phyloP scores from a whole-genome alignment of 257 asterid genomes.

The Gentiana macrophylla region DNA sequence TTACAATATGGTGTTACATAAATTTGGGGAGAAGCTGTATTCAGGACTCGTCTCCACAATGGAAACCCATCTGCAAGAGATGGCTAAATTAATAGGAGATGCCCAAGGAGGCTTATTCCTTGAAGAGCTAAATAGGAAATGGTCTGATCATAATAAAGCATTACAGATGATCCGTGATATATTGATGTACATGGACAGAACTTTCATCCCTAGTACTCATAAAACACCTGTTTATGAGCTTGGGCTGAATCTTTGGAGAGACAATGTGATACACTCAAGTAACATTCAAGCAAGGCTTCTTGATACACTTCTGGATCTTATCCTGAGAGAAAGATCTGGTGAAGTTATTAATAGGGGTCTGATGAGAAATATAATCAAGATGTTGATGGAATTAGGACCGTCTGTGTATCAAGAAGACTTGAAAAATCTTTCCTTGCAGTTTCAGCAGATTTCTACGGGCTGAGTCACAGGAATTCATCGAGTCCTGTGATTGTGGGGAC shows the following conservation, averaged over 20 bases:
- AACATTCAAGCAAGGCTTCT: constrained; percentile 64
- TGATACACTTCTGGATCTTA: constrained; percentile 60
- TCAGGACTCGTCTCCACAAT: constrained; percentile 71
- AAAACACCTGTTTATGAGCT: constrained; percentile 78
- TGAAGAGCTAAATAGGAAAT: constrained; percentile 72
- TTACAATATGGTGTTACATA: constrained; percentile 77
- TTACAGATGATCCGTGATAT: constrained; percentile 80
- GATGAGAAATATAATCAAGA: constrained; percentile 70
- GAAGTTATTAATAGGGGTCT: constrained; percentile 85
- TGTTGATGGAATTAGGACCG: constrained; percentile 81
- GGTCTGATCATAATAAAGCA: constrained; percentile 81
- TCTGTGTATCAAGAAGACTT: constrained; percentile 77
- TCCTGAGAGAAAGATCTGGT: constrained; percentile 59
- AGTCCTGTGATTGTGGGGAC: constrained; percentile 77
- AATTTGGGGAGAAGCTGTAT: constrained; percentile 79
- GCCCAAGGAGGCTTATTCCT: constrained; percentile 70
- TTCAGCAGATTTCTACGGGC: constrained; percentile 81
- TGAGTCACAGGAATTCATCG: constrained; percentile 81
- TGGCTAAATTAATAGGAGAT: constrained; percentile 57
- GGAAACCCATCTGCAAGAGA: constrained; percentile 67
- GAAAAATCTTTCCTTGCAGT: constrained; percentile 76
- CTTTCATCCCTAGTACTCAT: constrained; percentile 56
- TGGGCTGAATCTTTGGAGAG: constrained; percentile 88
- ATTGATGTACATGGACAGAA: constrained; percentile 88
- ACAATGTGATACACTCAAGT: constrained; percentile 58